phyloP scores from a whole-genome alignment of 495 filamentous ascomycete species.

The Neurospora discreta region DNA sequence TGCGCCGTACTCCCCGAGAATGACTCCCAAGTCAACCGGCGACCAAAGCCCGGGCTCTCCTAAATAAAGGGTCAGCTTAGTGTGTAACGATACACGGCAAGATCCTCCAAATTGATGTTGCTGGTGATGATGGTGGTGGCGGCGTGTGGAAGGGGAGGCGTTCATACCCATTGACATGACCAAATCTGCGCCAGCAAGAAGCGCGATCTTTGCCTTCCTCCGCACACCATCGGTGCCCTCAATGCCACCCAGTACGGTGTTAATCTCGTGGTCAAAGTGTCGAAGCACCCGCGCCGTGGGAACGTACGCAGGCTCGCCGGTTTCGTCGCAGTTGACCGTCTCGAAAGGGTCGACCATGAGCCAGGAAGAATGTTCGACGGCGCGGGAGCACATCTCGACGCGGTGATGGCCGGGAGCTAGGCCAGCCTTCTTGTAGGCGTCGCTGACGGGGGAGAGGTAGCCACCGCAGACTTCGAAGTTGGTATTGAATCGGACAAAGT shows the following conservation, averaged over 20 bases:
- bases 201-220: slow-evolving; percentile 49
- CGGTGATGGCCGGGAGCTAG: slow-evolving; percentile 45
- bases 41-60: slow-evolving; percentile 60
- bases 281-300: slow-evolving; percentile 82
- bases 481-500: slow-evolving; percentile 68
- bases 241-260: slow-evolving; percentile 63
- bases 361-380: slow-evolving; percentile 67
- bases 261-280: slow-evolving; percentile 83
- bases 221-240: slow-evolving; percentile 47
- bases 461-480: slow-evolving; percentile 79
- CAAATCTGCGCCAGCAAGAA: slow-evolving; percentile 59
- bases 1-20: slow-evolving; percentile 73
- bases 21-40: slow-evolving; percentile 70
- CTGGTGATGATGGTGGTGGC: slow-evolving; percentile 17
- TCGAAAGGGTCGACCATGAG: slow-evolving; percentile 78
- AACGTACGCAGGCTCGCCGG: slow-evolving; percentile 65
- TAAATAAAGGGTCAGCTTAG: slow-evolving; percentile 17
- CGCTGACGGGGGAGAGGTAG: slow-evolving; percentile 52
- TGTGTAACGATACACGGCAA: background rate
- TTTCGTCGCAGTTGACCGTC: slow-evolving; percentile 34
- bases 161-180: slow-evolving; percentile 63
- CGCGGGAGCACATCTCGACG: slow-evolving; percentile 62
- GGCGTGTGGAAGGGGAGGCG: slow-evolving; percentile 31
- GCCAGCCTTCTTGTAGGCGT: slow-evolving; percentile 86
- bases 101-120: background rate